Evolutionary conservation across 192 early-diverging fungal genomes (phyloP), one percentile per base, ranked within the genome.

Genomic region (Coemansia guatemalensis): DNA sequence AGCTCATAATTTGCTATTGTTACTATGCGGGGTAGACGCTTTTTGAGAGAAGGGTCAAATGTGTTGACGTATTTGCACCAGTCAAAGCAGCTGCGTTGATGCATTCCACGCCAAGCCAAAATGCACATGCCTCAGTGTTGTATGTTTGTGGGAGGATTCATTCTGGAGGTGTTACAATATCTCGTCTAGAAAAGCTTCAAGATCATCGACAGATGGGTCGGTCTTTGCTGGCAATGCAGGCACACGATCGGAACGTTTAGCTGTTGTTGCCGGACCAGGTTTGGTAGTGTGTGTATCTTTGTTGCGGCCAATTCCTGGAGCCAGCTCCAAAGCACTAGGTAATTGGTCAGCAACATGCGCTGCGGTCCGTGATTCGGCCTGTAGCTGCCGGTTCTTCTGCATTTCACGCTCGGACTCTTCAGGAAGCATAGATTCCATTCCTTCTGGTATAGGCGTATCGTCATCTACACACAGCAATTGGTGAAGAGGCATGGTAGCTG

Each of bases 151-250:
- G 39, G 39, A 44, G 39, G 17, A 44, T 17, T 44, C 14, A 44
- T 44, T 44, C 14, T 12, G 0, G 39, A 44, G 39, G 4, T 44
- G 32, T 53, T 62, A 80, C 23, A 80, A 47, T 12, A 80, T 33
- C 24, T 80, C 64, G 26, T 74, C 78, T 24, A 80, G 51, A 23
- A 80, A 65, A 11, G 72, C 72, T 20, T 80, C 78, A 24, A 80
- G 62, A 8, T 74, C 78, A 24, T 74, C 72, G 2, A 50, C 65
- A 4, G 73, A 59, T 35, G 52, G 58, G 11, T 50, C 5, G 1
- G 53, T 20, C 33, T 53, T 63, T 63, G 44, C 27, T 6, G 50
- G 23, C 30, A 23, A 12, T 14, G 26, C 5, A 27, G 59, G 8
- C 0, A 44, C 24, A 27, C 22, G n/a, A 14, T 22, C 32, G 30